A percentile compares a stretch with the other conserved stretches of the same genome.
phyloP scores from a whole-genome alignment of 2,329 filamentous ascomycete species.

The Metarhizium sp. region DNA sequence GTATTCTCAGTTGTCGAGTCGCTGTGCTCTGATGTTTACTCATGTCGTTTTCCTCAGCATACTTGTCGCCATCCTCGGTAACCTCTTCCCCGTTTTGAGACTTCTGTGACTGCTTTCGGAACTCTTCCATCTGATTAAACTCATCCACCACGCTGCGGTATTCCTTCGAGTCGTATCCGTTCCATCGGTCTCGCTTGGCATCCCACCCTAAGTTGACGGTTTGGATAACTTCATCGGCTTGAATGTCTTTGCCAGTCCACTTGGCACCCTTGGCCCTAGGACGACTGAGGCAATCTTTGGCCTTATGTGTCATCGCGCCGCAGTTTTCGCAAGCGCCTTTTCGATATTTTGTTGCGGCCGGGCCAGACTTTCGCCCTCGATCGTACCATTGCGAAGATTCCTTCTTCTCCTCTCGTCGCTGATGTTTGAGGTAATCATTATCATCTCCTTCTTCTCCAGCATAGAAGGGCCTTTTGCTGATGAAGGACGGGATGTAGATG shows the following conservation, averaged over 20 bases:
- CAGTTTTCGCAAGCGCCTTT: conserved; percentile 99
- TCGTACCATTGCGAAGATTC: conserved; percentile 85
- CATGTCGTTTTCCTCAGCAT: conserved; percentile 96
- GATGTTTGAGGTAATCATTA: conserved; percentile 91
- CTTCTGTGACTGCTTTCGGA: conserved; percentile 48
- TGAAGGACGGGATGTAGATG: conserved; percentile 96
- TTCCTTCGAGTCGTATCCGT: conserved; percentile 87
- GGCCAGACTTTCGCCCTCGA: conserved; percentile 72
- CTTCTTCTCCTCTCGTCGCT: conserved; percentile 56
- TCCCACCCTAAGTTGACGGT: conserved; percentile 89
- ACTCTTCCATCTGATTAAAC: conserved; percentile 74
- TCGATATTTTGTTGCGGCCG: conserved; percentile 89
- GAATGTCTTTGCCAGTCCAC: conserved; percentile 87
- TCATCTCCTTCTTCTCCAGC: conserved; percentile 68
- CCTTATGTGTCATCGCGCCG: conserved; percentile 92
- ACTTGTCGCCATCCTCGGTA: conserved; percentile 57
- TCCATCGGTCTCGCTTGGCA: conserved; percentile 95
- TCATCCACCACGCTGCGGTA: conserved; percentile 83
- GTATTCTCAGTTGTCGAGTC: conserved; percentile 79
- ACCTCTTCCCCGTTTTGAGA: conserved; percentile 32
- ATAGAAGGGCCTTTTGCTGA: conserved; percentile 97
- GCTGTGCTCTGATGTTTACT: conserved; percentile 85
- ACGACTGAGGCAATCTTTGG: conserved; percentile 83
- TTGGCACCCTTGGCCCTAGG: conserved; percentile 84
- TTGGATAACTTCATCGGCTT: conserved; percentile 81